A percentile compares a stretch with the other conserved stretches of the same genome.
Evolutionary conservation across 345 rosid genomes (phyloP).

Genomic region (Excoecaria agallocha): DNA sequence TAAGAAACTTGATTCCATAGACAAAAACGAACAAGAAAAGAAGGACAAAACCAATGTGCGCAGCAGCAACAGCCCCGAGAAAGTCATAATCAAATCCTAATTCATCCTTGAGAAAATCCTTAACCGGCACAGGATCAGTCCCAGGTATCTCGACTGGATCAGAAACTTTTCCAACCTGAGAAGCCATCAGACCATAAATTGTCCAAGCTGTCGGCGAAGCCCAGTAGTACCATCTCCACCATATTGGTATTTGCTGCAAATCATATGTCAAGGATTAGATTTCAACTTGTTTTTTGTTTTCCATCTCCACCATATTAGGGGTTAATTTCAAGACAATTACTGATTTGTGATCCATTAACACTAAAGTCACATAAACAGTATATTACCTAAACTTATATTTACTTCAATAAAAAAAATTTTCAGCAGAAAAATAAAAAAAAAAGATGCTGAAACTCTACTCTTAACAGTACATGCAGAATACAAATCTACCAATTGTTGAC

Average conservation of each 20-base stretch:
- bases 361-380: too few relatives aligned
- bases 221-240: conserved; percentile 76
- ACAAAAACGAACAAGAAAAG: conserved; percentile 50
- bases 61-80: conserved; percentile 43
- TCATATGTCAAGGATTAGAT: background rate
- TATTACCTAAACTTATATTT: too few relatives aligned
- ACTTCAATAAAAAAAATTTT: too few relatives aligned
- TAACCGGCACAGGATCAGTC: conserved; percentile 15
- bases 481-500: too few relatives aligned
- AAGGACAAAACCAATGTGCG: conserved; percentile 47
- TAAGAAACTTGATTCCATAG: conserved; percentile 55
- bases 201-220: conserved; percentile 63
- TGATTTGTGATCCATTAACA: too few relatives aligned
- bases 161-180: conserved; percentile 42
- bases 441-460: too few relatives aligned
- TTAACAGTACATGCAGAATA: too few relatives aligned
- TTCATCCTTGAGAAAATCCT: conserved; percentile 34
- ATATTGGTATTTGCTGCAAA: conserved; percentile 52
- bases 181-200: conserved; percentile 52
- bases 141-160: conserved; percentile 29
- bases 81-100: conserved; percentile 45
- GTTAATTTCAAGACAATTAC: too few relatives aligned
- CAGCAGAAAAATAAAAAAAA: too few relatives aligned
- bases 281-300: too few relatives aligned
- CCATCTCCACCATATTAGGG: too few relatives aligned